Conservation (phyloP, 2,329 filamentous ascomycete species). For the Neocatenulostroma microsporum region DNA sequence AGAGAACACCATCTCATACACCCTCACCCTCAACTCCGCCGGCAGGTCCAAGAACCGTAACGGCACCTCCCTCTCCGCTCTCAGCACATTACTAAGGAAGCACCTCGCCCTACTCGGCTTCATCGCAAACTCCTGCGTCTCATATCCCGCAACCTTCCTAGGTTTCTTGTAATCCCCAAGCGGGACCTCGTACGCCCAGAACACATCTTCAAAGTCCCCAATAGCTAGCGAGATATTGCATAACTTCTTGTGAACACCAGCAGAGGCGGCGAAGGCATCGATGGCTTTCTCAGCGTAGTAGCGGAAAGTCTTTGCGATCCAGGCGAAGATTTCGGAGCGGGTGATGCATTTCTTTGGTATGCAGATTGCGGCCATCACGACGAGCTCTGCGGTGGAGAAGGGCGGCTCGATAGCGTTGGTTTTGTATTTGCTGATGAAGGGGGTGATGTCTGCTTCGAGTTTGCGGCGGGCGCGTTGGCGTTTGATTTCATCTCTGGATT, state of each 20-base stretch:
- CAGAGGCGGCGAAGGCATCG: not conserved
- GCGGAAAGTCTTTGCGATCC: not conserved
- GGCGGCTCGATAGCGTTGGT: not conserved
- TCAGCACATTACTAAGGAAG: conserved; percentile 2
- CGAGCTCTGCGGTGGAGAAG: conserved; percentile 5
- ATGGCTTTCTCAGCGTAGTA: not conserved
- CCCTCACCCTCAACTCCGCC: conserved; percentile 2
- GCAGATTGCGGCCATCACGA: conserved; percentile 10
- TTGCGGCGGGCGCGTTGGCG: no score
- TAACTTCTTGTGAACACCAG: no score
- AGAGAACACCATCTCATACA: conserved; percentile 6
- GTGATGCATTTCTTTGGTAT: not conserved
- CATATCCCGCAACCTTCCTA: no score
- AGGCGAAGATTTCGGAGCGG: not conserved
- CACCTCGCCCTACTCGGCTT: no score
- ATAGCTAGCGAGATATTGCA: no score
- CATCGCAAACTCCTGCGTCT: no score
- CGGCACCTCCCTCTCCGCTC: not conserved
- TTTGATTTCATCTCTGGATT: no score
- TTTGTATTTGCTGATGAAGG: no score
- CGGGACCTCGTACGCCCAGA: no score
- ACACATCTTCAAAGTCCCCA: no score
- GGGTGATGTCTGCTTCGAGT: no score
- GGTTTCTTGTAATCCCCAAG: no score
- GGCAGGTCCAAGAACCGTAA: conserved; percentile 6